Evolutionary conservation across 371 early-diverging fungal species (phyloP).

Genomic region (Sporodiniella umbellata): DNA sequence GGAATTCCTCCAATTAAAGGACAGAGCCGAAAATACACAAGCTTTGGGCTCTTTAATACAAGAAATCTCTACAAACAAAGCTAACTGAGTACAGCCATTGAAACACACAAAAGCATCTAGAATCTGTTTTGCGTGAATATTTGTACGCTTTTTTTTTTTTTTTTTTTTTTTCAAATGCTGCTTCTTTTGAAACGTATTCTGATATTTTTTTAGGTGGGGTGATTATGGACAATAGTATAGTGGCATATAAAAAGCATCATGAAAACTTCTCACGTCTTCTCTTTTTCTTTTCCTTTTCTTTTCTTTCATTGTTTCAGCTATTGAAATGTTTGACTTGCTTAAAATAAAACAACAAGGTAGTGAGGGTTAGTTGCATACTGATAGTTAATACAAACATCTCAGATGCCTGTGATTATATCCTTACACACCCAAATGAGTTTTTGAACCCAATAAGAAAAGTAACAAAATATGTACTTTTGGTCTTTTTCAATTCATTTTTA

Average conservation of each 20-base stretch:
- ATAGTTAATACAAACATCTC: not conserved
- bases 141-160: too few relatives aligned
- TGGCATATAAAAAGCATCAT: not conserved
- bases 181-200: too few relatives aligned
- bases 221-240: not conserved
- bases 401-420: conserved; percentile 13
- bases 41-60: too few relatives aligned
- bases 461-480: too few relatives aligned
- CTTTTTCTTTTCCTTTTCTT: not conserved
- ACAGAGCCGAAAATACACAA: too few relatives aligned
- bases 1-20: not conserved
- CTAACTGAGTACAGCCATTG: too few relatives aligned
- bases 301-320: not conserved
- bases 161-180: too few relatives aligned
- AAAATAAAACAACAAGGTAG: not conserved
- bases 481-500: too few relatives aligned
- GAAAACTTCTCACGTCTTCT: not conserved
- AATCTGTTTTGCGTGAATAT: too few relatives aligned
- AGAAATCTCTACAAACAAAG: too few relatives aligned
- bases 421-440: conserved; percentile 12
- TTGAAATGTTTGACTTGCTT: not conserved
- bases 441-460: conserved; percentile 4
- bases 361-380: not conserved
- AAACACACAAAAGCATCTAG: too few relatives aligned
- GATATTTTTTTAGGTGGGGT: too few relatives aligned